Evolutionary conservation across 2,329 filamentous ascomycete species (phyloP), one percentile per base, ranked within the genome.

Genomic region (Penicillium sp.): DNA sequence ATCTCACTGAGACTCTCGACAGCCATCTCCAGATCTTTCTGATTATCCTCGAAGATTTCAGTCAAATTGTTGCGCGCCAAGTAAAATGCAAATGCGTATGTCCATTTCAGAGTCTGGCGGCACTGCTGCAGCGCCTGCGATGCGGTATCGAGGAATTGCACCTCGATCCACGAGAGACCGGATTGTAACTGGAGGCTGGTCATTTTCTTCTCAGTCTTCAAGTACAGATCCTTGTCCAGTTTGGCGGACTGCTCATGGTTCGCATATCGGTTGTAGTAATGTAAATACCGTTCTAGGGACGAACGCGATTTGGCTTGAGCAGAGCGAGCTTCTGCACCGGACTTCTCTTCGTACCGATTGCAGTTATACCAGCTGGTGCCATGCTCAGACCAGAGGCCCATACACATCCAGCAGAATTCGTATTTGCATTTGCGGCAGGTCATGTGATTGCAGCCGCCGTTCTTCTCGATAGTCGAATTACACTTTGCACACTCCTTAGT

Each of bases 381-480:
- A 68, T 99, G 93, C 72, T 99, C 93, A 1, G 90, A 95, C 93
- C 93, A 99, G 0, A 95, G 77, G 0, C 93, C 93, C 93, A 99
- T 99, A 66, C 93, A 99, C 88, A 99, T 97, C 93, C 93, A 99
- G 74, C 93, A 99, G 65, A 99, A 96, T 65, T 96, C 91, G 65
- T 96, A 86, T 64, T 90, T 89, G 75, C 91, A 96, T 71, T 96
- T 96, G 49, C 91, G 80, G 68, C 91, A 96, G 0, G 91, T 96
- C 91, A 96, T 96, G 70, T 96, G 91, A 74, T 96, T 96, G 75
- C 91, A 96, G 3, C 91, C 91, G 44, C 91, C 91, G 59, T 99
- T 99, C 81, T 99, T 99, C 73, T 99, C 93, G 37, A 99, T 99
- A 0, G 93, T 99, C 2, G 92, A 97, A 60, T 89, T 84, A 71